Percentiles rank a stretch among this genome's conserved stretches.
Evolutionary conservation across 75 land plant species (phyloP).

Genomic region (Cryptomeria japonica): DNA sequence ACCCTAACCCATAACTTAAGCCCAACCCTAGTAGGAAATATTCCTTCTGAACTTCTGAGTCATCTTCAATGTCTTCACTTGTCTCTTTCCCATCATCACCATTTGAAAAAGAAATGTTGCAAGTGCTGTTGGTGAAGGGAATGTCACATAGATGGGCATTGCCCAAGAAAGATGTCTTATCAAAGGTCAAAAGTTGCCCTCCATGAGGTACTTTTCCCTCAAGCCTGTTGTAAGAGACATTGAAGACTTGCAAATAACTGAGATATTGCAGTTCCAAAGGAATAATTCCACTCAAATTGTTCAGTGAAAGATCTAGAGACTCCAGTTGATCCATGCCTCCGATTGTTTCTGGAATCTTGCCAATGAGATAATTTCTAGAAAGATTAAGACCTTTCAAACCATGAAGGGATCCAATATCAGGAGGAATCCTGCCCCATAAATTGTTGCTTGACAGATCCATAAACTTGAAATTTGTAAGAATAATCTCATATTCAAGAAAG

Average conservation of each 20-base stretch:
- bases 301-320: constrained; percentile 36
- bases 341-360: constrained; percentile 37
- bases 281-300: constrained; percentile 41
- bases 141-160: constrained; percentile 53
- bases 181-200: constrained; percentile 48
- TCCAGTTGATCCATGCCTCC: constrained; percentile 22
- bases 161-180: constrained; percentile 24
- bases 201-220: no score
- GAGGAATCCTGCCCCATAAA: constrained; percentile 40
- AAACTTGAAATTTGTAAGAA: constrained; percentile 17
- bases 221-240: constrained; percentile 21
- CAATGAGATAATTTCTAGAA: constrained; percentile 39
- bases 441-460: constrained; percentile 47
- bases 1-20: neutral
- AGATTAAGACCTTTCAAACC: constrained; percentile 34
- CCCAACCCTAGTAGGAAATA: neutral
- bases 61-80: neutral
- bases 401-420: constrained; percentile 18
- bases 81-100: neutral
- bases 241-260: constrained; percentile 28
- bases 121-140: constrained; percentile 23
- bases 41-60: neutral
- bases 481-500: constrained; percentile 21
- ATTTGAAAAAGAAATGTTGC: no score
- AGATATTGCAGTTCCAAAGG: constrained; percentile 25